Evolutionary conservation across 805 yeast genomes (phyloP).

Genomic region (Candida maltosa): DNA sequence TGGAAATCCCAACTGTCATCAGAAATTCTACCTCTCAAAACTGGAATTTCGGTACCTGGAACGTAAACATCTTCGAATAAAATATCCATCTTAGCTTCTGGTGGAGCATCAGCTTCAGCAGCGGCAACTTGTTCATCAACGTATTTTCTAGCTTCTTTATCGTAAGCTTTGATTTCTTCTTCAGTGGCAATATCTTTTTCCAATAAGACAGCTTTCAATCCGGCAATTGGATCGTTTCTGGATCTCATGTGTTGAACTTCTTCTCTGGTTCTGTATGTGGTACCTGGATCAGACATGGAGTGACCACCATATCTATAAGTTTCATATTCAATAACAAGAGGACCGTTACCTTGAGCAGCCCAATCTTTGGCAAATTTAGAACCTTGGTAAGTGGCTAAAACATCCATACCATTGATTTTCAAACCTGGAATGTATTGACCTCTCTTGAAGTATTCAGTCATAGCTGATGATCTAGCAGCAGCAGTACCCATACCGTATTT

Average conservation of each 20-base stretch:
- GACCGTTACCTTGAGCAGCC: constrained; percentile 92
- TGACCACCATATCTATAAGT: constrained; percentile 99
- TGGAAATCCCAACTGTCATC: constrained; percentile 90
- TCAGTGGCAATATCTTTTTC: constrained; percentile 87
- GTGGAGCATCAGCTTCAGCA: constrained; percentile 92
- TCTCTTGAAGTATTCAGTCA: constrained; percentile 96
- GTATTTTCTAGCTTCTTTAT: constrained; percentile 92
- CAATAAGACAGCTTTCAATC: constrained; percentile 81
- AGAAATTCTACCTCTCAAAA: constrained; percentile 93
- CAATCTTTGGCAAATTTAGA: constrained; percentile 96
- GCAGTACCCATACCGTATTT: constrained; percentile 99
- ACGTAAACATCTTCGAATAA: constrained; percentile 96
- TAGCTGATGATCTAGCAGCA: constrained; percentile 94
- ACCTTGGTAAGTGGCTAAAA: constrained; percentile 91
- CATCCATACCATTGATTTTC: constrained; percentile 98
- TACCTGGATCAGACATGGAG: constrained; percentile 99
- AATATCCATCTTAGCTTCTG: constrained; percentile 92
- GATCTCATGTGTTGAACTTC: constrained; percentile 99
- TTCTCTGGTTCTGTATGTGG: constrained; percentile 99
- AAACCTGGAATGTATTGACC: constrained; percentile 99
- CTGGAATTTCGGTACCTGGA: constrained; percentile 89
- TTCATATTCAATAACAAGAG: constrained; percentile 92
- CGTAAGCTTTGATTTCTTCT: constrained; percentile 90
- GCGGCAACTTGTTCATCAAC: constrained; percentile 92
- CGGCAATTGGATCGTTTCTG: constrained; percentile 95